These are phyloP conservation scores for Polyporus tsugae DNA, from an alignment of 1,284 basidiomycete species.

Conservation along the genomic window DNA sequence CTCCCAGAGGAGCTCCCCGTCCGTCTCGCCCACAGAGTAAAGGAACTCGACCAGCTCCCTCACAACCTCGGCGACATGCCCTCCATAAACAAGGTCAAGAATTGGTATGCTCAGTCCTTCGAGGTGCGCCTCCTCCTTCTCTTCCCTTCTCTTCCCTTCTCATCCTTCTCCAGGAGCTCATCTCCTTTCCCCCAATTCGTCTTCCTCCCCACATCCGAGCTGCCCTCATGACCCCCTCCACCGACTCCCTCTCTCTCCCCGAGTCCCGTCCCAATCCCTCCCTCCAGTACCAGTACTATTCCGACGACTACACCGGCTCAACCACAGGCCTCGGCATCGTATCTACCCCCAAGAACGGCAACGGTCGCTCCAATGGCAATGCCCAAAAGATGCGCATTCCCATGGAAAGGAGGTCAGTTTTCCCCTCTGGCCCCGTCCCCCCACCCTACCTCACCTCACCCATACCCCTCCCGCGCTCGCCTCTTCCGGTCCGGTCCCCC, in stretches of 20 bases:
- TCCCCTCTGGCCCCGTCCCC: background rate
- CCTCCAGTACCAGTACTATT: constrained; percentile 48
- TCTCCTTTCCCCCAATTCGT: constrained; percentile 81
- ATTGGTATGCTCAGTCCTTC: constrained; percentile 99
- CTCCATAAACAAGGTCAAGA: constrained; percentile 94
- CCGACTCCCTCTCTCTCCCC: constrained; percentile 57
- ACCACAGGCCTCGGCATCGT: constrained; percentile 28
- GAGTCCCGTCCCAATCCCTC: constrained; percentile 79
- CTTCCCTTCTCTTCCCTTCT: constrained; percentile 3
- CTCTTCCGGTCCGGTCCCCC: constrained; percentile 19
- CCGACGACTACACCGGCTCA: constrained; percentile 45
- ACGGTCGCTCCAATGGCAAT: constrained; percentile 47
- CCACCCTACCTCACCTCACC: background rate
- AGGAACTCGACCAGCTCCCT: constrained; percentile 95
- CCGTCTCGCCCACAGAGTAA: constrained; percentile 94
- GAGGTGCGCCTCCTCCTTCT: constrained; percentile 66
- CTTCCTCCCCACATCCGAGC: constrained; percentile 75
- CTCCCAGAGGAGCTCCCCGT: constrained; percentile 89
- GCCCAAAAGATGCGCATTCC: constrained; percentile 76
- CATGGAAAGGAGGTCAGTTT: constrained; percentile 69
- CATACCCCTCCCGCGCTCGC: constrained; percentile 11
- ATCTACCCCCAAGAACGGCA: constrained; percentile 40
- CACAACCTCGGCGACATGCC: constrained; percentile 93
- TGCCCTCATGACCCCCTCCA: constrained; percentile 63
- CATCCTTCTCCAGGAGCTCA: constrained; percentile 73